Evolutionary conservation across 441 rosid genomes (phyloP).

Genomic region (Hura crepitans): DNA sequence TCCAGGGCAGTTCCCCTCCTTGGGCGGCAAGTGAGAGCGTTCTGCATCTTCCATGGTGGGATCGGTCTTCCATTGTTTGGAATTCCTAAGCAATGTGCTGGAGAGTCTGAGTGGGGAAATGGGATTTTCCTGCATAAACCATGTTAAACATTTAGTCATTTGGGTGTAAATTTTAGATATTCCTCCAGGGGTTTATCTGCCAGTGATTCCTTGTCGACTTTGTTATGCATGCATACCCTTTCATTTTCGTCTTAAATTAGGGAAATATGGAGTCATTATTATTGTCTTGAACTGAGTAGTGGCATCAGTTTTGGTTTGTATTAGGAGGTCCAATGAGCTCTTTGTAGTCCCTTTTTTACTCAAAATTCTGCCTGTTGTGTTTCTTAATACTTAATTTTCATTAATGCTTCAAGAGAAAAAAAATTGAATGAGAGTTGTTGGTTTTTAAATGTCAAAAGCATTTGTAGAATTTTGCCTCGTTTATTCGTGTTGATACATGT

Average conservation of each 20-base stretch:
- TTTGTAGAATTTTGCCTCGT: neutral
- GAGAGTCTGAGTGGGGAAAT: conserved; percentile 14
- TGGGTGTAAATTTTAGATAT: conserved; percentile 52
- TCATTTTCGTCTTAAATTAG: conserved; percentile 10
- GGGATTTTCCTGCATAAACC: conserved; percentile 22
- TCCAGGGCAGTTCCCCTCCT: conserved; percentile 77
- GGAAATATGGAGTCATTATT: conserved; percentile 25
- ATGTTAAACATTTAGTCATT: conserved; percentile 26
- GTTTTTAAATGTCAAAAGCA: too few relatives aligned
- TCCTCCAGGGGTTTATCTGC: conserved; percentile 28
- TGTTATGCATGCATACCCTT: conserved; percentile 29
- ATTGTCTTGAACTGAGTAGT: conserved; percentile 27
- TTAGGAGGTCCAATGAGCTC: conserved; percentile 14
- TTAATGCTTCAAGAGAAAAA: conserved; percentile 16
- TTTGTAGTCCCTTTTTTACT: conserved; percentile 12
- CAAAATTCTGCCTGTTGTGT: conserved; percentile 1
- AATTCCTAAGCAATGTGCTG: conserved; percentile 23
- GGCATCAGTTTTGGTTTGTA: conserved; percentile 41
- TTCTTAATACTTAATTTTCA: neutral
- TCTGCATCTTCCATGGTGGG: neutral
- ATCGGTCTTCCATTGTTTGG: conserved; percentile 18
- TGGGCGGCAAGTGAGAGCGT: conserved; percentile 69
- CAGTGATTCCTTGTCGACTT: conserved; percentile 26
- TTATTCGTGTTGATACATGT: too few relatives aligned
- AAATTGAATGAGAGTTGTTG: neutral